Evolutionary conservation across 2,329 filamentous ascomycete genomes (phyloP), one percentile per base, ranked within the genome.

Genomic region (Talaromyces sp.): DNA sequence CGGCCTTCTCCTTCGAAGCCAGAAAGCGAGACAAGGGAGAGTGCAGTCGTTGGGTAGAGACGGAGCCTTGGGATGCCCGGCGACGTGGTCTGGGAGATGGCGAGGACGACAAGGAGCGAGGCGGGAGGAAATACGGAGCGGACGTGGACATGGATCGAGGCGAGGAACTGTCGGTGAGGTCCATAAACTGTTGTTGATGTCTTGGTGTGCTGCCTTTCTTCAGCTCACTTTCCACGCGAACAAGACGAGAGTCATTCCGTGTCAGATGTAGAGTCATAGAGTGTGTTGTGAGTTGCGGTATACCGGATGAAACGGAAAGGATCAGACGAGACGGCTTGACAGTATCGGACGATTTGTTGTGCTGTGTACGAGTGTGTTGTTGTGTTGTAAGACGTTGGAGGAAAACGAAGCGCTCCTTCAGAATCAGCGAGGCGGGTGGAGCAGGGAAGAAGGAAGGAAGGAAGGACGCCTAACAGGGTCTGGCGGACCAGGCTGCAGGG

Each of bases 11-110:
- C 59, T 66, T 66, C 27, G 59, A 53, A n/a, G 27, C 8, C 51
- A 63, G 61, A 11, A 66, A 34, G 34, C 64, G 59, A 34, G 63
- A 65, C 22, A 61, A 60, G 36, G 63, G 49, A 40, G n/a, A 47
- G 6, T 63, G 31, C 19, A 59, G 43, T 15, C 60, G 64, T 40
- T 63, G 58, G 56, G 63, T 54, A 54, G 63, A 65, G 58, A 56
- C n/a, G 47, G 63, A 43, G 49, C 63, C 58, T 47, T 60, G 63
- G 8, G 63, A 65, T 53, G 63, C 58, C 22, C 64, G 59, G 47
- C 60, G 64, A 60, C 43, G 51, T 58, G 64, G 59, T 59, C 59
- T 62, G 22, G 47, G 53, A 38, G 64, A 51, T 17, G 64, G 43
- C 29, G 64, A 61, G 25, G 59, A 43, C 13, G 64, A 63, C 8